These are phyloP conservation scores for Pseudozyma sp. DNA, from an alignment of 1,284 basidiomycete genomes.

Conservation along the genomic window DNA sequence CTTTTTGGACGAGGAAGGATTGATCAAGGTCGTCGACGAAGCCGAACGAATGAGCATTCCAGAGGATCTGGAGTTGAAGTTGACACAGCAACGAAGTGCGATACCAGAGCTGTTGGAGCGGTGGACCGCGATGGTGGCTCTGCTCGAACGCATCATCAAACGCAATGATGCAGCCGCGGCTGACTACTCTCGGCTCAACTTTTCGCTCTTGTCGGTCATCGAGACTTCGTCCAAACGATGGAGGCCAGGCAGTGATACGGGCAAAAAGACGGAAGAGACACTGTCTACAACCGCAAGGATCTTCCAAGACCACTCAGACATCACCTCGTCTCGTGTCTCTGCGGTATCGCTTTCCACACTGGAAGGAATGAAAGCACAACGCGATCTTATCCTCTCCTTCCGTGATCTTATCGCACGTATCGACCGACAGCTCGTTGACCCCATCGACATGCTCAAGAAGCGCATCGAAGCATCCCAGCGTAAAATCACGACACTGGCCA, in stretches of 20 bases:
- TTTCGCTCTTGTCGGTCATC: constrained; percentile 40
- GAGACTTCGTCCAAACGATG: constrained; percentile 40
- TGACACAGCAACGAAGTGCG: constrained; percentile 42
- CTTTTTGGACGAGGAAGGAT: constrained; percentile 46
- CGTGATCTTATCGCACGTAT: constrained; percentile 45
- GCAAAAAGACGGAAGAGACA: constrained; percentile 37
- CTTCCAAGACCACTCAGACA: constrained; percentile 41
- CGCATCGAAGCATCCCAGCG: constrained; percentile 38
- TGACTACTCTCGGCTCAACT: constrained; percentile 49
- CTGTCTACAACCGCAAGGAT: constrained; percentile 26
- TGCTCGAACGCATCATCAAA: constrained; percentile 49
- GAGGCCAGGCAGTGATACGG: constrained; percentile 42
- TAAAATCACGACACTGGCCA: constrained; percentile 35
- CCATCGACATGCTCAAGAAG: constrained; percentile 45
- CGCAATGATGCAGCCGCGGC: constrained; percentile 51
- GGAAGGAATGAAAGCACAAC: constrained; percentile 45
- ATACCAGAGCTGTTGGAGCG: constrained; percentile 45
- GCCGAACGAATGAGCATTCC: constrained; percentile 49
- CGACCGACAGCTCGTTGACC: constrained; percentile 44
- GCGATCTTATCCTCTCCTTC: constrained; percentile 50
- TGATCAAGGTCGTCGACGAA: constrained; percentile 43
- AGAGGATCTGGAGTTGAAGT: constrained; percentile 45
- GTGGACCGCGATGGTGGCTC: constrained; percentile 46
- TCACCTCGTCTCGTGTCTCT: constrained; percentile 31
- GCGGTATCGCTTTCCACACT: constrained; percentile 33